Conservation (phyloP, 768 basidiomycete genomes). For the Naganishia vaughanmartiniae region DNA sequence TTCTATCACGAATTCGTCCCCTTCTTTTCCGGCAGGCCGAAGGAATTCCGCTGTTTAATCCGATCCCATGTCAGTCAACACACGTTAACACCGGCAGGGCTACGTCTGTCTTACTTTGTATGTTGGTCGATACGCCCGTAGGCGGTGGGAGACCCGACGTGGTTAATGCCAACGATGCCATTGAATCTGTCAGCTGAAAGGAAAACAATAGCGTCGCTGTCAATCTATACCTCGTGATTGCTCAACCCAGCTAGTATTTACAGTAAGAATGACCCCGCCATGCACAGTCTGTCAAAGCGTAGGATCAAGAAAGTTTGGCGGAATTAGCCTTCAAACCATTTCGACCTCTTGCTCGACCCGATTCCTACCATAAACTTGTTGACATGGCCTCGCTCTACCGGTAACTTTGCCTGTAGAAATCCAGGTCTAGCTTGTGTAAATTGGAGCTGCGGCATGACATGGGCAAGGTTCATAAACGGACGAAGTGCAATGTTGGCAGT, state of each 20-base stretch:
- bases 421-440: slow-evolving; percentile 28
- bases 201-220: background rate
- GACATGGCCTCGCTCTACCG: slow-evolving; percentile 30
- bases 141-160: slow-evolving; percentile 46
- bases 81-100: too few relatives aligned
- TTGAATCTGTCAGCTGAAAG: slow-evolving; percentile 46
- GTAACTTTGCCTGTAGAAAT: slow-evolving; percentile 30
- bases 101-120: slow-evolving; percentile 29
- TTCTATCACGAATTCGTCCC: slow-evolving; percentile 38
- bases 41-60: slow-evolving; percentile 49
- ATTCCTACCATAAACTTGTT: slow-evolving; percentile 32
- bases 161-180: slow-evolving; percentile 47
- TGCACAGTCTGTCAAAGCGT: slow-evolving; percentile 25
- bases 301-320: background rate
- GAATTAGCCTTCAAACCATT: background rate
- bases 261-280: slow-evolving; percentile 30
- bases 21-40: slow-evolving; percentile 43
- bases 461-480: too few relatives aligned
- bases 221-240: background rate
- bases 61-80: too few relatives aligned
- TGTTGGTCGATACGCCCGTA: slow-evolving; percentile 47
- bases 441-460: slow-evolving; percentile 13
- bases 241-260: background rate
- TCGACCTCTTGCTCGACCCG: background rate
- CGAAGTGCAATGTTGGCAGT: too few relatives aligned